Conservation (phyloP, 2,329 filamentous ascomycete species). For the Hymenotorrendiella dingleyae region DNA sequence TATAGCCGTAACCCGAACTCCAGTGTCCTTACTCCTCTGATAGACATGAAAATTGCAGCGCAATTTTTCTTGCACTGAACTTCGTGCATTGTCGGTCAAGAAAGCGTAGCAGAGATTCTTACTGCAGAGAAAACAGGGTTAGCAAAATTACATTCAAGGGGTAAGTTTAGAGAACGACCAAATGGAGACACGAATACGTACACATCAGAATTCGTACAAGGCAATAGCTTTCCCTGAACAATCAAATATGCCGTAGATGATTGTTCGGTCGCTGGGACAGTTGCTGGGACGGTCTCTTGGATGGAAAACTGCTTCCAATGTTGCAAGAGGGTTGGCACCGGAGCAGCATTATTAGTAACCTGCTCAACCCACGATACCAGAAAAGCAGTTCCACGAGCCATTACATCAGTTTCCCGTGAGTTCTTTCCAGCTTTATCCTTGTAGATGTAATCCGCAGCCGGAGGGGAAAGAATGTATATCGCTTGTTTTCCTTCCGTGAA, state of each 20-base stretch:
- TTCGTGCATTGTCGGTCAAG: background rate
- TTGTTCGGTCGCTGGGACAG: background rate
- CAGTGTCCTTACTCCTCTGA: background rate
- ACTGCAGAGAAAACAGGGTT: too few relatives aligned
- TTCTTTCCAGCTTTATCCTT: background rate
- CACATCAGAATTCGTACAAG: background rate
- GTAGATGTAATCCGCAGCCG: too few relatives aligned
- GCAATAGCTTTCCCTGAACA: constrained; percentile 1
- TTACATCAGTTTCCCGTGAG: background rate
- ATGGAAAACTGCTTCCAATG: background rate
- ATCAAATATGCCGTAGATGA: background rate
- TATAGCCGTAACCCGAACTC: background rate
- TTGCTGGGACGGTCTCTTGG: too few relatives aligned
- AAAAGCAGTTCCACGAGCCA: background rate
- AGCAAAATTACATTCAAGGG: too few relatives aligned
- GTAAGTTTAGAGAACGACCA: too few relatives aligned
- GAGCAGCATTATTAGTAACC: background rate
- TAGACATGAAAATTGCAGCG: constrained; percentile 1
- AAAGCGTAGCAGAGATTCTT: constrained; percentile 4
- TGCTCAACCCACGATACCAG: too few relatives aligned
- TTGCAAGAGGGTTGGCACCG: background rate
- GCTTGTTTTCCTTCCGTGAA: too few relatives aligned
- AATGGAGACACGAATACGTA: too few relatives aligned
- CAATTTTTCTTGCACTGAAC: background rate
- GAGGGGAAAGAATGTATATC: too few relatives aligned